These are phyloP conservation scores for Tolypocladium endophyticum DNA, from an alignment of 2,329 filamentous ascomycete species.

Conservation along the genomic window DNA sequence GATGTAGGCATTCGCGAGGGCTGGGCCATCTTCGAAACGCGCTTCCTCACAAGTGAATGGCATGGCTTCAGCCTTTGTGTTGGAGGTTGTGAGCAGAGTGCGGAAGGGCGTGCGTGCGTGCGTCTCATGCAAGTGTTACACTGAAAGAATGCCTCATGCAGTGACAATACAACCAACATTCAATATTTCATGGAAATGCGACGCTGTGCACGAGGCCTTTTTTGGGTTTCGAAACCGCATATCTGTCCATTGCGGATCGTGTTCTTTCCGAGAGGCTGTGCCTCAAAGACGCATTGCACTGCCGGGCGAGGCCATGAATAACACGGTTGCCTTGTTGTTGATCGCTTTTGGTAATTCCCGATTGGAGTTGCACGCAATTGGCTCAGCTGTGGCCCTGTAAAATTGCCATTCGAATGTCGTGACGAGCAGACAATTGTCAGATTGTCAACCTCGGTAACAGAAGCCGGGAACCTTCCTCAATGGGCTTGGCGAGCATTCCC, in stretches of 20 bases:
- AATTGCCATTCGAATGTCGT: not conserved
- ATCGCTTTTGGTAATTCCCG: not conserved
- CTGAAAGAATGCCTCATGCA: not conserved
- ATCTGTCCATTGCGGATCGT: not conserved
- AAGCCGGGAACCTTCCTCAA: not conserved
- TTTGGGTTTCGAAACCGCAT: not conserved
- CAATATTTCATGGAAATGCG: not conserved
- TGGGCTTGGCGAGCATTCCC: not conserved
- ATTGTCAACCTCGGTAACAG: not conserved
- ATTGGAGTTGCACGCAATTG: not conserved
- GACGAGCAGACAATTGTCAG: not conserved
- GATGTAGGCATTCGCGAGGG: not conserved
- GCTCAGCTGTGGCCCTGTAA: not conserved
- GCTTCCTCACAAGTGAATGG: slow-evolving; percentile 3
- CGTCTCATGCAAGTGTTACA: not conserved
- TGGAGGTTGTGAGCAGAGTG: not conserved
- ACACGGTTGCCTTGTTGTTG: not conserved
- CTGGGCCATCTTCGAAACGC: slow-evolving; percentile 1
- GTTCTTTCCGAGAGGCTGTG: not conserved
- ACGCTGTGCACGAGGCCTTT: not conserved
- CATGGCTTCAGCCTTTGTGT: not conserved
- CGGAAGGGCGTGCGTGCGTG: not conserved
- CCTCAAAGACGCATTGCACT: not conserved
- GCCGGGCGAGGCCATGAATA: not conserved
- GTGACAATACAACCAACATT: not conserved